A percentile compares a stretch with the other conserved stretches of the same genome.
phyloP scores from a whole-genome alignment of 1,139 yeast species.

The Kodamaea ohmeri region DNA sequence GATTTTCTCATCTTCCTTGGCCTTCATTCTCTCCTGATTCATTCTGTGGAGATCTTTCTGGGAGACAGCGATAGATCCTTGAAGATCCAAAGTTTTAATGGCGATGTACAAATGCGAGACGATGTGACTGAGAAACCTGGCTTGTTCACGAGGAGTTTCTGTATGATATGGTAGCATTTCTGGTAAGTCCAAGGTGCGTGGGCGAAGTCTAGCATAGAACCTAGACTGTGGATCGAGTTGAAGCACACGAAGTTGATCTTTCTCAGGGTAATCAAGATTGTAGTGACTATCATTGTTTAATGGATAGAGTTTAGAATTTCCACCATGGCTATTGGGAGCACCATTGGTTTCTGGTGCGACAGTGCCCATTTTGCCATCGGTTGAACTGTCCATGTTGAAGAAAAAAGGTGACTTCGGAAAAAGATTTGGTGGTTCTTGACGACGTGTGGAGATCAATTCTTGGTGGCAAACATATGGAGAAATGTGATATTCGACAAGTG shows the following conservation, averaged over 20 bases:
- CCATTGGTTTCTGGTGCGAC: too few relatives aligned
- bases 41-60: constrained; percentile 56
- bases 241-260: constrained; percentile 33
- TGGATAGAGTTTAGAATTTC: too few relatives aligned
- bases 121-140: constrained; percentile 74
- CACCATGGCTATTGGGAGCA: too few relatives aligned
- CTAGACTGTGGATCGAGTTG: constrained; percentile 52
- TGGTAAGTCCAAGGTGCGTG: constrained; percentile 58
- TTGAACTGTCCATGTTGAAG: neutral
- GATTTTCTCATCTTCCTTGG: constrained; percentile 18
- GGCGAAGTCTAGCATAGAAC: constrained; percentile 52
- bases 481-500: too few relatives aligned
- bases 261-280: constrained; percentile 57
- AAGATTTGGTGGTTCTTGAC: too few relatives aligned
- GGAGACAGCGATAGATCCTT: constrained; percentile 67
- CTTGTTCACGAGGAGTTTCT: constrained; percentile 68
- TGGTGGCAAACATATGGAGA: too few relatives aligned
- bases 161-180: constrained; percentile 72
- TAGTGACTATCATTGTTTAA: constrained; percentile 27
- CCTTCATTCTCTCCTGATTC: constrained; percentile 16
- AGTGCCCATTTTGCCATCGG: neutral
- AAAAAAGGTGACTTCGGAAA: constrained; percentile 1
- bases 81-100: constrained; percentile 69
- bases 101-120: constrained; percentile 78
- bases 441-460: too few relatives aligned